Evolutionary conservation across 495 filamentous ascomycete genomes (phyloP), one percentile per base, ranked within the genome.

Genomic region (Aspergillus ellipticus): DNA sequence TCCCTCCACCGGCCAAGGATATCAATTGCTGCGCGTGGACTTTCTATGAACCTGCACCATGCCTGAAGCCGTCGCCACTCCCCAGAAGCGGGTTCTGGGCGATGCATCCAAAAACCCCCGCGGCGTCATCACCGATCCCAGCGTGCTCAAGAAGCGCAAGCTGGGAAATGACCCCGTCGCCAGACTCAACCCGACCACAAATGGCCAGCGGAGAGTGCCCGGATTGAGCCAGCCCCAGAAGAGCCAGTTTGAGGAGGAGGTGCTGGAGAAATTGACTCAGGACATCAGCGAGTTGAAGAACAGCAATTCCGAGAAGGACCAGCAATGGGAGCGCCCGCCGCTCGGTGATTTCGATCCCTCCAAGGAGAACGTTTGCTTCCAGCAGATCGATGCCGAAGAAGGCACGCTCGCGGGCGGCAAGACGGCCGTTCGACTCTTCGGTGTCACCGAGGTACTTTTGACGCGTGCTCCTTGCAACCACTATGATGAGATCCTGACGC

Each of bases 331-430:
- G 16, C 82, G 94, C 24, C 95, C 95, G 10, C 74, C 78, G 9
- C 71, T 97, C 6, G 82, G 82, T 5, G 77, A 81, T 45, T 96
- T 92, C 67, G 74, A 93, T 56, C 81, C 85, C n/a, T 60, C 74
- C 26, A 87, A 70, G 43, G 82, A 94, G 42, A 89, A 73, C 56
- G 78, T 99, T 10, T 84, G 80, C 64, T 97, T 97, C 69, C 94
- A 97, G 71, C 89, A 95, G 66, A 97, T 99, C 66, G 94, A 99
- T 60, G 87, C 84, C 4, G 93, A 97, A 62, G 93, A 97, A 69
- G 92, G 94, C 17, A 85, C 81, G 3, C 60, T 96, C 6, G 63
- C 79, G 68, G 85, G 86, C 56, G 89, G 88, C 16, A 85, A 81
- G 63, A 76, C 88, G 1, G 83, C 89, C 0, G 80, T 97, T 55